Conservation (phyloP, 352 stramenopile species). For the Pythium phragmitis region DNA sequence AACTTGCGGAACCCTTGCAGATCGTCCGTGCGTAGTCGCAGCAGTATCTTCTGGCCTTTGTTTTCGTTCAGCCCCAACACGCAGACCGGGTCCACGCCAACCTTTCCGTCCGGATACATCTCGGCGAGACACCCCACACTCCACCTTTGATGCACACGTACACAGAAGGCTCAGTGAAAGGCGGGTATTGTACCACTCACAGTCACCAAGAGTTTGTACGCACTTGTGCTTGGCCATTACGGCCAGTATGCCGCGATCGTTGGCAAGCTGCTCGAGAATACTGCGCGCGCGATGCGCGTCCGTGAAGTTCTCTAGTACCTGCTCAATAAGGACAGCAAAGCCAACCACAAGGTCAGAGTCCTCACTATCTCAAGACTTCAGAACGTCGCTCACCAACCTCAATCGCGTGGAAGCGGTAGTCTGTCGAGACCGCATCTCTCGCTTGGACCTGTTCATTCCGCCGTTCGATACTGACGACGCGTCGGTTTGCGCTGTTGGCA, state of each 20-base stretch:
- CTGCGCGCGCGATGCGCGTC: slow-evolving; percentile 54
- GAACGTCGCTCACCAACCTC: slow-evolving; percentile 26
- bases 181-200: background rate
- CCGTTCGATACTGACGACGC: slow-evolving; percentile 55
- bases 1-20: slow-evolving; percentile 91
- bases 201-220: slow-evolving; percentile 3
- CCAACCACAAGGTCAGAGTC: background rate
- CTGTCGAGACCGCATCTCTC: slow-evolving; percentile 38
- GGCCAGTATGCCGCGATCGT: slow-evolving; percentile 83
- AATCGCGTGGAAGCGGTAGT: slow-evolving; percentile 73
- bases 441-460: slow-evolving; percentile 43
- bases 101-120: slow-evolving; percentile 91
- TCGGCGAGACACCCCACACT: slow-evolving; percentile 83
- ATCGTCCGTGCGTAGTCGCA: slow-evolving; percentile 94
- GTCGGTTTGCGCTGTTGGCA: slow-evolving; percentile 41
- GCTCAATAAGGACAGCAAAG: background rate
- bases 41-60: slow-evolving; percentile 92
- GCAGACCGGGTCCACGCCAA: slow-evolving; percentile 85
- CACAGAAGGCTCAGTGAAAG: background rate
- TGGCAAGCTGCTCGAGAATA: slow-evolving; percentile 84
- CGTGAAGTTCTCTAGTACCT: slow-evolving; percentile 54
- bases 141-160: slow-evolving; percentile 48
- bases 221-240: slow-evolving; percentile 90
- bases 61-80: slow-evolving; percentile 95
- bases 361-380: background rate